These are phyloP conservation scores for Oryza meridionalis DNA, from an alignment of 176 grass and related monocot genomes.

Conservation along the genomic window DNA sequence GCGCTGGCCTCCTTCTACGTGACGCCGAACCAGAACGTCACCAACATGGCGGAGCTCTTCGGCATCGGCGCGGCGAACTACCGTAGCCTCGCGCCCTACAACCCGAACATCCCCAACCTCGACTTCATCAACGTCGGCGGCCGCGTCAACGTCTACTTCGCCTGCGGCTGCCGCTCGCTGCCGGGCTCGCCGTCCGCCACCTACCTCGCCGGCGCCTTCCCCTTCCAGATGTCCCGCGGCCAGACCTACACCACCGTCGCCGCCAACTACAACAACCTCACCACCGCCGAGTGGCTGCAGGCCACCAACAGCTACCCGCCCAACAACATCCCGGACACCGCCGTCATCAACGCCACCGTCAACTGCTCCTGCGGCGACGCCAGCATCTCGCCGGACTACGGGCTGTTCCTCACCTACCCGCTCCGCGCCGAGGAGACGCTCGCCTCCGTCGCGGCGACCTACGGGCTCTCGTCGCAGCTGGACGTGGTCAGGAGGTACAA, in stretches of 20 bases:
- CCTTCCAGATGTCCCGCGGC: background rate
- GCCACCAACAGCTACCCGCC: constrained; percentile 45
- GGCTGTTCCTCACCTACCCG: constrained; percentile 76
- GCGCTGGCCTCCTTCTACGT: constrained; percentile 70
- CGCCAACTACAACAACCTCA: constrained; percentile 46
- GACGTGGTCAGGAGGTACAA: constrained; percentile 63
- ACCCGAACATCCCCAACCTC: background rate
- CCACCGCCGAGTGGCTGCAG: constrained; percentile 50
- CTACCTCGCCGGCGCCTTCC: constrained; percentile 50
- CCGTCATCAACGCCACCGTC: constrained; percentile 51
- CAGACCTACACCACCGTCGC: constrained; percentile 47
- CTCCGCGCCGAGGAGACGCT: constrained; percentile 53
- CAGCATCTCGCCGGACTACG: constrained; percentile 48
- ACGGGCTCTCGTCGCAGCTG: constrained; percentile 43
- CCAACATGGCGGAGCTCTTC: constrained; percentile 37
- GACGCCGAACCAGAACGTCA: constrained; percentile 34
- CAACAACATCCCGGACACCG: constrained; percentile 48
- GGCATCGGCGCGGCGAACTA: constrained; percentile 7
- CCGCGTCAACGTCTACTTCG: constrained; percentile 24
- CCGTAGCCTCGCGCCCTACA: constrained; percentile 33
- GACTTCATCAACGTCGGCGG: background rate
- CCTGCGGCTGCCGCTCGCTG: constrained; percentile 20
- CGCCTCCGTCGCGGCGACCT: constrained; percentile 29
- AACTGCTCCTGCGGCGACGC: constrained; percentile 82
- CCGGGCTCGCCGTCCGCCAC: background rate